phyloP scores from a whole-genome alignment of 768 basidiomycete genomes.

The Gautieria morchelliformis region DNA sequence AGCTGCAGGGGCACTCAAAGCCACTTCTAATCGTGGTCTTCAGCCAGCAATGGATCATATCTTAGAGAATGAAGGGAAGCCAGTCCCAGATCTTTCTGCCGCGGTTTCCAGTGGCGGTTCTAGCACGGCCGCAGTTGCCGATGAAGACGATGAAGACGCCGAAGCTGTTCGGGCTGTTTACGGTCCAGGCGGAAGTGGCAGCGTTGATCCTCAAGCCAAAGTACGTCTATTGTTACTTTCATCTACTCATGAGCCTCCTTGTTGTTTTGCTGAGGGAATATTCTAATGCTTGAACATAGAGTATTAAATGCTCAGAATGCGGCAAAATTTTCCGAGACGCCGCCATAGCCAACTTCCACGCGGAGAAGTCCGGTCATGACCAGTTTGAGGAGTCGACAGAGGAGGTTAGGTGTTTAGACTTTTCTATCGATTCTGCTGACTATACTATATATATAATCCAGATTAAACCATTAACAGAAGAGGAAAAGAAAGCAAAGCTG shows the following conservation, averaged over 20 bases:
- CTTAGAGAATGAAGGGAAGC: conserved; percentile 66
- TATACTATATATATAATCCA: conserved; percentile 17
- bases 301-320: conserved; percentile 77
- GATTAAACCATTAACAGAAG: conserved; percentile 93
- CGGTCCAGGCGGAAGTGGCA: conserved; percentile 18
- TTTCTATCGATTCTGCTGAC: neutral
- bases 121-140: conserved; percentile 25
- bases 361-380: conserved; percentile 91
- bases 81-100: conserved; percentile 54
- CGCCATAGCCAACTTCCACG: conserved; percentile 85
- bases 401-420: conserved; percentile 44
- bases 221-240: conserved; percentile 22
- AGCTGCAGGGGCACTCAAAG: conserved; percentile 73
- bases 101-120: conserved; percentile 16
- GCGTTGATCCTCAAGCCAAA: conserved; percentile 53
- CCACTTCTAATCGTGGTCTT: conserved; percentile 73
- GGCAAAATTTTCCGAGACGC: conserved; percentile 81
- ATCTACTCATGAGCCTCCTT: neutral
- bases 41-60: conserved; percentile 90
- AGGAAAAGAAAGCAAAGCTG: conserved; percentile 78
- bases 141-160: conserved; percentile 65
- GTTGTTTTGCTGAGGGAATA: neutral
- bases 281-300: conserved; percentile 33
- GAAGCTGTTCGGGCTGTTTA: conserved; percentile 48
- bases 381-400: conserved; percentile 94